phyloP scores from a whole-genome alignment of 2,329 filamentous ascomycete genomes.

The Ascochyta pisi region DNA sequence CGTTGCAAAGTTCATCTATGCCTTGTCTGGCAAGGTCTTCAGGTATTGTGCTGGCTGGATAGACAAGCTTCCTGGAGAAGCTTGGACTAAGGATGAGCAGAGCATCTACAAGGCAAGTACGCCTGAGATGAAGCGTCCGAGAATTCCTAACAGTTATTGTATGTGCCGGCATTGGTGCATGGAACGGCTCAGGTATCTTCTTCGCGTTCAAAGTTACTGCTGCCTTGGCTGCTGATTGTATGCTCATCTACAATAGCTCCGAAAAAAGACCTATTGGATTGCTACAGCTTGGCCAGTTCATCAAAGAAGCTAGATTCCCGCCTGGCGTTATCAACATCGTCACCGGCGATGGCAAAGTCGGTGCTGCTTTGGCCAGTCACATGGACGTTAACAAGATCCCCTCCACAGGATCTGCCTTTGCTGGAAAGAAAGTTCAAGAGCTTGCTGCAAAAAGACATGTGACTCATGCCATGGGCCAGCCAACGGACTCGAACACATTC shows the following conservation, averaged over 20 bases:
- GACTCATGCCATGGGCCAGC: slow-evolving; percentile 30
- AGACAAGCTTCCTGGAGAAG: slow-evolving; percentile 26
- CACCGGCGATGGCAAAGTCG: slow-evolving; percentile 40
- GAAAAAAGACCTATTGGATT: slow-evolving; percentile 38
- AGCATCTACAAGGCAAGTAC: slow-evolving; percentile 10
- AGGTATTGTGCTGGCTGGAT: slow-evolving; percentile 35
- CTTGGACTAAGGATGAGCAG: slow-evolving; percentile 16
- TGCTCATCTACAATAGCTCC: slow-evolving; percentile 37
- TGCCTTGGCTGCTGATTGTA: slow-evolving; percentile 45
- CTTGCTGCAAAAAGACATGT: slow-evolving; percentile 28
- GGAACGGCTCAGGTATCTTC: slow-evolving; percentile 31
- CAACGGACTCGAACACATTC: slow-evolving; percentile 25
- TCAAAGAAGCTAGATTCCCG: slow-evolving; percentile 47
- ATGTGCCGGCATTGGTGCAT: slow-evolving; percentile 42
- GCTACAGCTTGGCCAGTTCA: slow-evolving; percentile 30
- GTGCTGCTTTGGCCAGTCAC: slow-evolving; percentile 48
- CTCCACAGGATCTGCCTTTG: slow-evolving; percentile 50
- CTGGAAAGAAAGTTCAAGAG: slow-evolving; percentile 48
- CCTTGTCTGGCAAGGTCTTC: slow-evolving; percentile 19
- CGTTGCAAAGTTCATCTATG: slow-evolving; percentile 15
- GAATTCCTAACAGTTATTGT: slow-evolving; percentile 14
- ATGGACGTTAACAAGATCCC: slow-evolving; percentile 52
- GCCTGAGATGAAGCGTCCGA: not conserved
- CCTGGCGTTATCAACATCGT: slow-evolving; percentile 51
- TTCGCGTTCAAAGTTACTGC: slow-evolving; percentile 40